phyloP scores from a whole-genome alignment of 2,329 filamentous ascomycete species.

The Fusarium sp. region DNA sequence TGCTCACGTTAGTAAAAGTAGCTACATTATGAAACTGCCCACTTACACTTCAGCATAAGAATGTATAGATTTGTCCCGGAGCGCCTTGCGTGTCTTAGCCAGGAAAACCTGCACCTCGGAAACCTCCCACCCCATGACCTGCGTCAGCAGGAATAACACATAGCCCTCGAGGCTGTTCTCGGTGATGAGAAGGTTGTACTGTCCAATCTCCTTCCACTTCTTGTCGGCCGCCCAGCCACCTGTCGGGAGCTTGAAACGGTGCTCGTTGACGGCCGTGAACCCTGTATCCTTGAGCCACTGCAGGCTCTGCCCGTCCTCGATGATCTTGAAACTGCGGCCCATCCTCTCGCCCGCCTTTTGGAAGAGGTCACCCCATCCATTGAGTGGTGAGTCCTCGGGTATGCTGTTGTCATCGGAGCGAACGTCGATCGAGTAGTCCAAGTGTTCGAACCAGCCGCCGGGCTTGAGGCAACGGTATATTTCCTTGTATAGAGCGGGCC shows the following conservation, averaged over 20 bases:
- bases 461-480: constrained; percentile 65
- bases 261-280: constrained; percentile 34
- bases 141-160: background rate
- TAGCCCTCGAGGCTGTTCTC: background rate
- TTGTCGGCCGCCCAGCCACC: constrained; percentile 40
- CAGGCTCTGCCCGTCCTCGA: constrained; percentile 35
- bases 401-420: constrained; percentile 46
- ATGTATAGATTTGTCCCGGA: constrained; percentile 35
- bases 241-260: constrained; percentile 41
- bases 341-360: constrained; percentile 42
- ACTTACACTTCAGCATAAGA: constrained; percentile 43
- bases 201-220: constrained; percentile 38
- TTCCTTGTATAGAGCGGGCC: constrained; percentile 63
- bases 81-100: constrained; percentile 39
- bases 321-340: constrained; percentile 43
- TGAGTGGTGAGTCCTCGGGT: constrained; percentile 34
- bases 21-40: background rate
- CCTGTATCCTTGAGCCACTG: background rate
- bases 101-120: constrained; percentile 36
- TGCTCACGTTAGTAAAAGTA: background rate
- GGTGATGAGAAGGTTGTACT: constrained; percentile 44
- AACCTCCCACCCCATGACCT: background rate
- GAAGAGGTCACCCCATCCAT: constrained; percentile 41
- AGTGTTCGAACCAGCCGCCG: constrained; percentile 57
- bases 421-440: constrained; percentile 40